phyloP scores from a whole-genome alignment of 192 early-diverging fungal genomes.

The Jimgerdemannia flammicorona region DNA sequence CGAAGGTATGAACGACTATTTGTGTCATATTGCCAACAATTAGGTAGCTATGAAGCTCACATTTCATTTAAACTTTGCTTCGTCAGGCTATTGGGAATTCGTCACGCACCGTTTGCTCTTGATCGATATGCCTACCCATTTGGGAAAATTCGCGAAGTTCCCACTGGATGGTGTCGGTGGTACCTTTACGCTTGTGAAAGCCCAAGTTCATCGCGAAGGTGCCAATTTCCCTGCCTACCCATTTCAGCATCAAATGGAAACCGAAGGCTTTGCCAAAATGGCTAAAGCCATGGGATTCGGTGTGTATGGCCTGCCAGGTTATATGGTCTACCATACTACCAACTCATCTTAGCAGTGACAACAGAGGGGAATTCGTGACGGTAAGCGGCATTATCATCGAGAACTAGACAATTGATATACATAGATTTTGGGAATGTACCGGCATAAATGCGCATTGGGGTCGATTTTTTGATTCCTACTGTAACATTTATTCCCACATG shows the following conservation, averaged over 20 bases:
- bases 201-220: conserved; percentile 61
- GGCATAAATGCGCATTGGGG: no score
- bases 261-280: conserved; percentile 71
- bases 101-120: conserved; percentile 24
- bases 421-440: background rate
- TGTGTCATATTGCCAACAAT: background rate
- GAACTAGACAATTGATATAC: background rate
- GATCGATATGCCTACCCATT: conserved; percentile 30
- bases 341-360: background rate
- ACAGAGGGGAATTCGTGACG: background rate
- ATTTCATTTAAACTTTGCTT: background rate
- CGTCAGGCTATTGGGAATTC: conserved; percentile 31
- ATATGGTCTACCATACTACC: conserved; percentile 56
- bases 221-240: conserved; percentile 59
- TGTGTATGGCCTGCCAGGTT: conserved; percentile 60
- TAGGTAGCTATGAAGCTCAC: no score
- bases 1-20: conserved; percentile 26
- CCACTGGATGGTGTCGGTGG: conserved; percentile 63
- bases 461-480: background rate
- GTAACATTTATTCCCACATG: background rate
- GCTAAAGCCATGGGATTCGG: conserved; percentile 59
- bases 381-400: background rate
- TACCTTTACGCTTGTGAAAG: conserved; percentile 63
- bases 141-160: conserved; percentile 27
- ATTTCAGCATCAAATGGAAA: conserved; percentile 66